A percentile compares a stretch with the other conserved stretches of the same genome.
phyloP scores from a whole-genome alignment of 2,329 filamentous ascomycete species.

The Aspergillus melleus region DNA sequence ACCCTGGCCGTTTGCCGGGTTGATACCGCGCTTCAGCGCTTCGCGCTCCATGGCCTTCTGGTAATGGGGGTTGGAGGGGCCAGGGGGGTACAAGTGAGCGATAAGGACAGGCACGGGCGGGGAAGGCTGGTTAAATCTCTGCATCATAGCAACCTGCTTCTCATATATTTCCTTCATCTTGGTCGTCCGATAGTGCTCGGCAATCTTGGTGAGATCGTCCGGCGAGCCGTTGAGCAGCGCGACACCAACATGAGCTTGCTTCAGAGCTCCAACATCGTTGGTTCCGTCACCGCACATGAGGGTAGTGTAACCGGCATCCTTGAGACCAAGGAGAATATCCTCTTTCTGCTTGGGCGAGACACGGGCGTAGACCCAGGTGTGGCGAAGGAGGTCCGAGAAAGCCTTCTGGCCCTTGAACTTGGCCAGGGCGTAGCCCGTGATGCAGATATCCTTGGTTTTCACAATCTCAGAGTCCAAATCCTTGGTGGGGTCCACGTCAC shows the following conservation, averaged over 20 bases:
- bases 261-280: slow-evolving; percentile 95
- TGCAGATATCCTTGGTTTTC: slow-evolving; percentile 83
- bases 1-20: slow-evolving; percentile 50
- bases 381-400: slow-evolving; percentile 74
- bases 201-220: slow-evolving; percentile 87
- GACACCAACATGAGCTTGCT: slow-evolving; percentile 96
- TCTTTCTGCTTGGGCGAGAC: slow-evolving; percentile 99
- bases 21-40: slow-evolving; percentile 73
- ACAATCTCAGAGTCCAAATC: slow-evolving; percentile 80
- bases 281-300: slow-evolving; percentile 98
- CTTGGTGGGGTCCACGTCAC: slow-evolving; percentile 80
- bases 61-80: slow-evolving; percentile 89
- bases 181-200: slow-evolving; percentile 87
- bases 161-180: slow-evolving; percentile 99
- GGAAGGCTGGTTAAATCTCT: slow-evolving; percentile 86
- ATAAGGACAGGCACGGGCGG: slow-evolving; percentile 93
- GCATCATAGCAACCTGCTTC: slow-evolving; percentile 90
- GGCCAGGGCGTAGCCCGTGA: slow-evolving; percentile 89
- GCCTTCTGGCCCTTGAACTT: slow-evolving; percentile 82
- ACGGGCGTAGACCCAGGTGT: slow-evolving; percentile 97
- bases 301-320: slow-evolving; percentile 95
- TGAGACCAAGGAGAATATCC: slow-evolving; percentile 93
- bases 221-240: slow-evolving; percentile 92
- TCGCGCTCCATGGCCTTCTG: slow-evolving; percentile 88
- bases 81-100: slow-evolving; percentile 90